These are phyloP conservation scores for Leccinum uliginosum DNA, from an alignment of 768 basidiomycete genomes.

Conservation along the genomic window DNA sequence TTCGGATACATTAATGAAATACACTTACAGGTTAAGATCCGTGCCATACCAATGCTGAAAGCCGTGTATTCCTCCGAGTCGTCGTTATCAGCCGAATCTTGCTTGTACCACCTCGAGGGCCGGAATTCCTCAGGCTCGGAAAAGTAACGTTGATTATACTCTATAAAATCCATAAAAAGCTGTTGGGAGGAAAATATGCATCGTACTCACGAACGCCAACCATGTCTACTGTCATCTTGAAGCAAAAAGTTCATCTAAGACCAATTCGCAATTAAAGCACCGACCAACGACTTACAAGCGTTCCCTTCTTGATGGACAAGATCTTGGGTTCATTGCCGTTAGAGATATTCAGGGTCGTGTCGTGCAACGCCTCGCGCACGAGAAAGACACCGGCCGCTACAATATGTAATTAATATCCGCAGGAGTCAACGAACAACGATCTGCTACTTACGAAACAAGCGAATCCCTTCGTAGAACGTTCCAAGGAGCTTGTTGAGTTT, in stretches of 20 bases:
- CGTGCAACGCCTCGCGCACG: conserved; percentile 27
- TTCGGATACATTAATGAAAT: background rate
- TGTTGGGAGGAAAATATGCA: background rate
- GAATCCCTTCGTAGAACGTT: conserved; percentile 29
- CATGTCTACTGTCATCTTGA: conserved; percentile 27
- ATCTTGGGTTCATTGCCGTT: conserved; percentile 13
- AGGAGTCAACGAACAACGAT: background rate
- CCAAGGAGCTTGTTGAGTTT: conserved; percentile 29
- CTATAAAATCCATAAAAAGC: conserved; percentile 19
- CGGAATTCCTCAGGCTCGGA: conserved; percentile 34
- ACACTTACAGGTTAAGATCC: background rate
- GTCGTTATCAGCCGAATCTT: conserved; percentile 3
- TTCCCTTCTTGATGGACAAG: conserved; percentile 22
- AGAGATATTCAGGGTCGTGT: conserved; percentile 21
- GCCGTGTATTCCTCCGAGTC: conserved; percentile 16
- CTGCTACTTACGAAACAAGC: conserved; percentile 31
- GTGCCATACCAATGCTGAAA: conserved; percentile 21
- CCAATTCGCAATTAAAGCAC: background rate
- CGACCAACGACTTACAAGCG: conserved; percentile 9
- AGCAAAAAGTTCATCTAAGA: conserved; percentile 1
- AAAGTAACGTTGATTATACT: conserved; percentile 35
- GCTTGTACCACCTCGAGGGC: conserved; percentile 37
- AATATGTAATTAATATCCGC: background rate
- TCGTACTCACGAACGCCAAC: conserved; percentile 25
- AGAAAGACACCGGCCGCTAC: conserved; percentile 30